phyloP scores from a whole-genome alignment of 257 asterid genomes.

The Cinchona pubescens region DNA sequence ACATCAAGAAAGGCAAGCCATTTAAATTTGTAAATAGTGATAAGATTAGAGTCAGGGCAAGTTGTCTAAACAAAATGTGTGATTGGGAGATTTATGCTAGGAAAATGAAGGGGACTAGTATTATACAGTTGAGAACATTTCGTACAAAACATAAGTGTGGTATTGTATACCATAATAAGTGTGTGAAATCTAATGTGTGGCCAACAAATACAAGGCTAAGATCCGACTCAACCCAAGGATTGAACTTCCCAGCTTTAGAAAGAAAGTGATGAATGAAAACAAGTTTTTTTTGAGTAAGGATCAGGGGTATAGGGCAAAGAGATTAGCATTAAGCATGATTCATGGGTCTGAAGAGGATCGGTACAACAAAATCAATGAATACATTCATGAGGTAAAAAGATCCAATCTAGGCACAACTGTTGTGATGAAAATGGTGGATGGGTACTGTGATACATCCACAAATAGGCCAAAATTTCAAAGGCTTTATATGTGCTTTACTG shows the following conservation, averaged over 20 bases:
- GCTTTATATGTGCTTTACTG: too few species aligned
- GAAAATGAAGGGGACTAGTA: not conserved
- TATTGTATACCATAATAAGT: not conserved
- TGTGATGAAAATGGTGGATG: not conserved
- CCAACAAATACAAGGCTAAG: not conserved
- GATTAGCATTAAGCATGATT: not conserved
- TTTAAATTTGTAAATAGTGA: too few species aligned
- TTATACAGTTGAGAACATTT: not conserved
- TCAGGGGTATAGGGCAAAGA: not conserved
- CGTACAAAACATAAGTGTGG: not conserved
- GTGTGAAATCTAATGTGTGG: not conserved
- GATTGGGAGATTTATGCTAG: not conserved
- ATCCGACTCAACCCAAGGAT: not conserved
- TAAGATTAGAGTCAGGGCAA: not conserved
- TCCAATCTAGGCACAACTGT: too few species aligned
- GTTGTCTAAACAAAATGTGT: not conserved
- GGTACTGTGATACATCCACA: too few species aligned
- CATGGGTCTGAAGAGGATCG: not conserved
- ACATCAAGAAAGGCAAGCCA: not conserved
- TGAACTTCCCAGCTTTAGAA: not conserved
- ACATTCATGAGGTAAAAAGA: not conserved
- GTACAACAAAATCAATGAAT: not conserved
- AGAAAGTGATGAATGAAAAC: not conserved
- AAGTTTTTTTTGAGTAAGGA: not conserved
- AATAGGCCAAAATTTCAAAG: not conserved